Conservation (phyloP, 176 grass and related monocot species). For the Lolium perenne region DNA sequence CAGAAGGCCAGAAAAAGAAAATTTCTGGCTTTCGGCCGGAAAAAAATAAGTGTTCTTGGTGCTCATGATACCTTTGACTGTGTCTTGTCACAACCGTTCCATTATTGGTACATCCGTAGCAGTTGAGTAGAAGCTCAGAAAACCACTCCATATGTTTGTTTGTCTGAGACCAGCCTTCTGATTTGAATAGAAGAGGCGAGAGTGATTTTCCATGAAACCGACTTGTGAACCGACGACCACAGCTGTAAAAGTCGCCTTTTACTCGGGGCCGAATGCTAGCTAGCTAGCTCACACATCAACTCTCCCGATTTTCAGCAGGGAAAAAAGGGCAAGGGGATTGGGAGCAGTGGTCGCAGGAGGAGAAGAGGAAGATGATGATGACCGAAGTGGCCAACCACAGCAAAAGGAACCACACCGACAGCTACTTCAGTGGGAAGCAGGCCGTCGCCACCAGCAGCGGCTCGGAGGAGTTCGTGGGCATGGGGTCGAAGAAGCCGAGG, state of each 20-base stretch:
- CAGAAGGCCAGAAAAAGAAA: not conserved
- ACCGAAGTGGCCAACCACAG: conserved; percentile 72
- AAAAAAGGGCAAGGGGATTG: conserved; percentile 20
- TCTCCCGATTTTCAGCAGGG: conserved; percentile 41
- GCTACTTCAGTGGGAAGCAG: conserved; percentile 54
- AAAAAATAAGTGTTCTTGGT: not conserved
- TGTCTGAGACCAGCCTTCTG: conserved; percentile 19
- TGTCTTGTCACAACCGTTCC: conserved; percentile 33
- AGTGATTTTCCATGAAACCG: conserved; percentile 45
- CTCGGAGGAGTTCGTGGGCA: conserved; percentile 47
- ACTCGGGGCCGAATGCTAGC: not conserved
- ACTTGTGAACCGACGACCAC: conserved; percentile 46
- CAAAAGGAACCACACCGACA: conserved; percentile 58
- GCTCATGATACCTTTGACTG: conserved; percentile 38
- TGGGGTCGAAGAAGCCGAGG: conserved; percentile 74
- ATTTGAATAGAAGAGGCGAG: conserved; percentile 8
- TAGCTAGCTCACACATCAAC: conserved; percentile 6
- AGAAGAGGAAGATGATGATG: conserved; percentile 78
- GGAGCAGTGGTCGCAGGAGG: not conserved
- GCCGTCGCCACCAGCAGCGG: conserved; percentile 30
- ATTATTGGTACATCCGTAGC: conserved; percentile 15
- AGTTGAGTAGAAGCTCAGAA: conserved; percentile 30
- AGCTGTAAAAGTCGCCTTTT: conserved; percentile 53
- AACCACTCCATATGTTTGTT: conserved; percentile 13
- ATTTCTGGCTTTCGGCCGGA: not conserved